Percentiles rank a stretch among this genome's conserved stretches.
Evolutionary conservation across 2,329 filamentous ascomycete genomes (phyloP).

Genomic region (Aspergillus transmontanensis): DNA sequence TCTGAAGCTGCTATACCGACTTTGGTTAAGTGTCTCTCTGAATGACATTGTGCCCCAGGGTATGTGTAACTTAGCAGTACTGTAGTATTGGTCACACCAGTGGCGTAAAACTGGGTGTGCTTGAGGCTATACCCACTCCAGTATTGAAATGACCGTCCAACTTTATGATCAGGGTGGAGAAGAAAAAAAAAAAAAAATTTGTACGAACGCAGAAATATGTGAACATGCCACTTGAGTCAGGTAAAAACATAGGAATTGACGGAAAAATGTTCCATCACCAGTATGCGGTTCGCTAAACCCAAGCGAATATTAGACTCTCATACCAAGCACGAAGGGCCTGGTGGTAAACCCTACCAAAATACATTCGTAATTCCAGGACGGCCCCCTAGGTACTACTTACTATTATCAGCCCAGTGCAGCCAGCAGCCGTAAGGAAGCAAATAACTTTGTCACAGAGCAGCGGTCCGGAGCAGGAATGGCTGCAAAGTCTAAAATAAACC

Average conservation of each 20-base stretch:
- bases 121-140: background rate
- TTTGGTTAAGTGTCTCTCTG: slow-evolving; percentile 2
- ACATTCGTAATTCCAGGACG: background rate
- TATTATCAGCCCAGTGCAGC: too few species aligned
- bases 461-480: slow-evolving; percentile 16
- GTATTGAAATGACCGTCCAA: slow-evolving; percentile 7
- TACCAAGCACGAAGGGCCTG: slow-evolving; percentile 1
- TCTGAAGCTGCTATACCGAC: background rate
- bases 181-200: background rate
- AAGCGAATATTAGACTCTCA: background rate
- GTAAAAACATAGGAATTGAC: background rate
- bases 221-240: slow-evolving; percentile 6
- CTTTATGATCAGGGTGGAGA: slow-evolving; percentile 4
- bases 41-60: background rate
- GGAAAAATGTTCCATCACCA: slow-evolving; percentile 17
- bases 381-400: too few species aligned
- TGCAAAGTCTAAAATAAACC: slow-evolving; percentile 13
- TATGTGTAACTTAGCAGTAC: background rate
- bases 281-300: background rate
- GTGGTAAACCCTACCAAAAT: background rate
- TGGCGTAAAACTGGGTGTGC: background rate
- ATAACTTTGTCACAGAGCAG: slow-evolving; percentile 13
- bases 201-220: background rate
- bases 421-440: slow-evolving; percentile 17
- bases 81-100: background rate